Conservation (phyloP, 331 rosid genomes). For the Saraca asoca region DNA sequence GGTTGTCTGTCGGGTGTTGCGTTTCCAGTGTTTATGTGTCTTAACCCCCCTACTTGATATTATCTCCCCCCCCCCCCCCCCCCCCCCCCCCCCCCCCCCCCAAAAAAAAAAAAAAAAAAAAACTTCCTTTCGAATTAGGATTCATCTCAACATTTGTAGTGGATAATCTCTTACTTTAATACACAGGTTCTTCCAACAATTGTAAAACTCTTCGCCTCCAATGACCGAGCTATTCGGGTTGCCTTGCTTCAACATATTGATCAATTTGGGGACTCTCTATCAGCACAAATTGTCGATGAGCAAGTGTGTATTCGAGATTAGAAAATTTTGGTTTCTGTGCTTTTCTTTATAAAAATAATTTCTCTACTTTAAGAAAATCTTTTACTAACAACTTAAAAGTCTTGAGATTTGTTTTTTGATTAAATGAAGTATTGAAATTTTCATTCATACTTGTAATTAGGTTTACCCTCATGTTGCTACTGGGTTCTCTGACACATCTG, state of each 20-base stretch:
- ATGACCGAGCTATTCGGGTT: conserved; percentile 85
- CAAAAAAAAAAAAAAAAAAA: too few relatives aligned
- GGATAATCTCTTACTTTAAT: conserved; percentile 26
- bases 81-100: too few relatives aligned
- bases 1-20: too few relatives aligned
- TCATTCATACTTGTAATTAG: conserved; percentile 46
- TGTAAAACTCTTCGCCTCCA: conserved; percentile 85
- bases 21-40: not conserved
- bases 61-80: too few relatives aligned
- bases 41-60: too few relatives aligned
- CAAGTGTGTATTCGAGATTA: conserved; percentile 46
- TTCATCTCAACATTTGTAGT: conserved; percentile 25
- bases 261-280: conserved; percentile 82
- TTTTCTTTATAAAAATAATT: conserved; percentile 22
- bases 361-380: conserved; percentile 13
- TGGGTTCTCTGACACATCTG: conserved; percentile 89
- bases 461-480: conserved; percentile 90
- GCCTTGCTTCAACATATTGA: conserved; percentile 87
- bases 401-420: not conserved
- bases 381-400: conserved; percentile 25
- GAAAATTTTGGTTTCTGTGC: not conserved
- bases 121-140: conserved; percentile 20
- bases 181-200: conserved; percentile 73
- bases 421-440: not conserved
- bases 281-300: conserved; percentile 81